Percentiles rank a stretch among this genome's conserved stretches.
Conservation (phyloP, 1,284 basidiomycete genomes). For the Hymenochaete sp. region DNA sequence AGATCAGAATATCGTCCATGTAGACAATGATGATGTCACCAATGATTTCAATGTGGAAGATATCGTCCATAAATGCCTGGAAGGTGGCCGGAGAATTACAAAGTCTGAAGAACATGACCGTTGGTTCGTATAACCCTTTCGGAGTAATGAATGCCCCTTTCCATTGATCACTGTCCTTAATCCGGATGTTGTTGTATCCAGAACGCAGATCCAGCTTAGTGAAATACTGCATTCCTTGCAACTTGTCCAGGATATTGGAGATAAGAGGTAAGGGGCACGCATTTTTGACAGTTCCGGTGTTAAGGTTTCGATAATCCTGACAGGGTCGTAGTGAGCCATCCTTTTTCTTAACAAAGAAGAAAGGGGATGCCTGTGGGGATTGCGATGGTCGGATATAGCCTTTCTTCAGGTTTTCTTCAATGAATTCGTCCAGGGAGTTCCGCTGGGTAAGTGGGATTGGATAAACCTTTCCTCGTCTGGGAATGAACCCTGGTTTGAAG, state of each 20-base stretch:
- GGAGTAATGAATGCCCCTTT: constrained; percentile 24
- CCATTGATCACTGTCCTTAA: constrained; percentile 16
- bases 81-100: constrained; percentile 32
- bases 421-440: constrained; percentile 2
- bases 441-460: neutral
- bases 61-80: constrained; percentile 22
- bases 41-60: constrained; percentile 14
- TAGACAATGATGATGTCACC: constrained; percentile 10
- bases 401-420: constrained; percentile 1
- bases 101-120: constrained; percentile 31
- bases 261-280: constrained; percentile 29
- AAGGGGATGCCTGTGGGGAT: constrained; percentile 30
- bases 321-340: constrained; percentile 31
- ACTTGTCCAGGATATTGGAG: neutral
- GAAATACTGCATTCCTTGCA: constrained; percentile 21
- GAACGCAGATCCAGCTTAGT: constrained; percentile 27
- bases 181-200: constrained; percentile 23
- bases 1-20: neutral
- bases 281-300: constrained; percentile 31
- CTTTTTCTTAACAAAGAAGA: constrained; percentile 43
- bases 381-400: constrained; percentile 24
- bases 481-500: neutral
- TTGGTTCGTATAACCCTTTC: constrained; percentile 28
- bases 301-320: constrained; percentile 37
- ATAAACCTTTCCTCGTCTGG: neutral